A percentile compares a stretch with the other conserved stretches of the same genome.
Evolutionary conservation across 495 filamentous ascomycete genomes (phyloP).

Genomic region (Corynascus novoguineensis): DNA sequence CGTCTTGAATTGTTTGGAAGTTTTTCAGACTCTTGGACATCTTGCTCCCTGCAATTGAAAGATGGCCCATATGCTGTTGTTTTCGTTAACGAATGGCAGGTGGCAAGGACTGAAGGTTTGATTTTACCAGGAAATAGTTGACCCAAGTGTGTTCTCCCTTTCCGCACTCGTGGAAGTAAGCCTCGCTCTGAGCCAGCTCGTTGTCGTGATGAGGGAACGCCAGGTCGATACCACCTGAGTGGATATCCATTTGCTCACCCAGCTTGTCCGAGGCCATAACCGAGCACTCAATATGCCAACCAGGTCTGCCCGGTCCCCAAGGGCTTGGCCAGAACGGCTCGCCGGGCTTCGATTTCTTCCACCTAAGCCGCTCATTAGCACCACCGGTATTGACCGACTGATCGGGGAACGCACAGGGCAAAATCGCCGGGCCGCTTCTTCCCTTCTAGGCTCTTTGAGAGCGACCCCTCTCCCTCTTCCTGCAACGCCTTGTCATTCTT

Average conservation of each 20-base stretch:
- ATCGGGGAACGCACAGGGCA: conserved; percentile 48
- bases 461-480: conserved; percentile 84
- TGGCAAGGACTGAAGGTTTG: background rate
- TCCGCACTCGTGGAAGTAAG: conserved; percentile 59
- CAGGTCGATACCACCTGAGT: conserved; percentile 89
- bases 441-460: conserved; percentile 60
- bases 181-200: conserved; percentile 90
- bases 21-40: conserved; percentile 97
- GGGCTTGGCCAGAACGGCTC: conserved; percentile 84
- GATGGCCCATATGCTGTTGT: conserved; percentile 75
- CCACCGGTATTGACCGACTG: too few relatives aligned
- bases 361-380: conserved; percentile 30
- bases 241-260: conserved; percentile 80
- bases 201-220: conserved; percentile 97
- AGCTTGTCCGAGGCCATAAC: conserved; percentile 89
- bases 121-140: conserved; percentile 76
- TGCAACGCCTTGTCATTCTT: conserved; percentile 73
- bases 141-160: conserved; percentile 69
- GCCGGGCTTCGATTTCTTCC: conserved; percentile 88
- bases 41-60: conserved; percentile 75
- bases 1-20: conserved; percentile 90
- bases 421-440: conserved; percentile 79
- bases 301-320: conserved; percentile 85
- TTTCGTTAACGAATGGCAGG: background rate
- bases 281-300: conserved; percentile 98